Evolutionary conservation across 1,139 yeast genomes (phyloP), one percentile per base, ranked within the genome.

Genomic region (Saccharomyces hybrid): DNA sequence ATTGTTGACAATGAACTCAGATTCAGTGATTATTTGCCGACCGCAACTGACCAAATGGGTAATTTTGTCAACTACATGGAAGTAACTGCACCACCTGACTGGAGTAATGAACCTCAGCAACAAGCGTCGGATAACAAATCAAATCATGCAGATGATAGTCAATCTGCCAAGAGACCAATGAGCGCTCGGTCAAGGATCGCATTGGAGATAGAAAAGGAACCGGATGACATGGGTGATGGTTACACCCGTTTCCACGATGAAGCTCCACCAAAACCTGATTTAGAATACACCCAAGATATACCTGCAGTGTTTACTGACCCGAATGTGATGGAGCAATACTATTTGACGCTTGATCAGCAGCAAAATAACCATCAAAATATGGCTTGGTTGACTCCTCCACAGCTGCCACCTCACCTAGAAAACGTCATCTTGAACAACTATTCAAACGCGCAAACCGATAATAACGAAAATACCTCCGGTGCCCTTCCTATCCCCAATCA

Each of bases 11-110:
- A 91, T 68, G 99, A 93, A 70, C 83, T 91, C 65, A 75, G 96
- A 60, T 93, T 95, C 61, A 84, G 95, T 57, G 96, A 90, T 67
- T 86, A 80, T 65, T 77, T 93, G 61, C 97, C 97, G 14, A 91
- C 97, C 0, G 98, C 99, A 6, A 93, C 99, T 0, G 99, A 93
- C 70, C 96, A 93, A 59, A 91, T 91, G 80, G 99, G 99, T 52
- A 91, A 93, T 61, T 87, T 93, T 66, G 95, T 95, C 65, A 90
- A 95, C 70, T 95, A 95, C 78, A 83, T 91, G 59, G 93, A 86
- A 69, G 85, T 86, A 1, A 82, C 77, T 42, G 71, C 69, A 48
- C 61, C 64, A 13, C 59, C 25, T 6, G 47, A 23, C 53, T 56
- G 31, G 38, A 52, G 46, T 47, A 55, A 48, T 44, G 49, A 53